Conservation (phyloP, 345 rosid species). For the Microthlaspi erraticum region DNA sequence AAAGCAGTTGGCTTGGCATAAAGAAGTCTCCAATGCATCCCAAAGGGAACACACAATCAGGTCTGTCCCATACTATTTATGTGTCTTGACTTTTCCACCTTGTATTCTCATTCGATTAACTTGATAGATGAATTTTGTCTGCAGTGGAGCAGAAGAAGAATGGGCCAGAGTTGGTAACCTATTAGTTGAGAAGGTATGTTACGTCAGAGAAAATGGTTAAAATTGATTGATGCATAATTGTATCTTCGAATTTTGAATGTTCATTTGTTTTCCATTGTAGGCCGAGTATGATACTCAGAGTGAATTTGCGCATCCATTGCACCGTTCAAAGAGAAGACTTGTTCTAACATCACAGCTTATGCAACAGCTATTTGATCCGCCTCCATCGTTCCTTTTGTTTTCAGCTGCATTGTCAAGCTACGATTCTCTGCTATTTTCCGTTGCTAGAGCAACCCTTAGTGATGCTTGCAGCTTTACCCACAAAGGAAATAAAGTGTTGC, state of each 20-base stretch:
- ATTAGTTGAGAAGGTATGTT: constrained; percentile 67
- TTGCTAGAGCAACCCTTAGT: constrained; percentile 61
- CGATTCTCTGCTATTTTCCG: constrained; percentile 50
- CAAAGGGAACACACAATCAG: constrained; percentile 56
- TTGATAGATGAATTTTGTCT: constrained; percentile 20
- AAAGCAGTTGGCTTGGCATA: constrained; percentile 59
- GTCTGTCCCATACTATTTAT: constrained; percentile 33
- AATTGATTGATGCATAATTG: not conserved
- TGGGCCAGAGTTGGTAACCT: constrained; percentile 71
- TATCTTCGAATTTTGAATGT: constrained; percentile 16
- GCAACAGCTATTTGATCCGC: constrained; percentile 65
- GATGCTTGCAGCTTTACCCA: constrained; percentile 57
- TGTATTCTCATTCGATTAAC: constrained; percentile 10
- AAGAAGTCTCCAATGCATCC: constrained; percentile 51
- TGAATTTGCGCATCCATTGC: constrained; percentile 47
- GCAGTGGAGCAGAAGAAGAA: constrained; percentile 60
- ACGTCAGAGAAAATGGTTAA: constrained; percentile 15
- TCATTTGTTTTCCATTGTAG: constrained; percentile 44
- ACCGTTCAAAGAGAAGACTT: constrained; percentile 70
- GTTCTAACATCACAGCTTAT: constrained; percentile 65
- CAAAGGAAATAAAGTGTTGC: constrained; percentile 32
- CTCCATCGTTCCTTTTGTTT: constrained; percentile 53
- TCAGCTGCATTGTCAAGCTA: constrained; percentile 51
- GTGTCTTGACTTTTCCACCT: not conserved
- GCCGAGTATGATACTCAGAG: constrained; percentile 52